phyloP scores from a whole-genome alignment of 768 basidiomycete species.

The Tricholomella constricta region DNA sequence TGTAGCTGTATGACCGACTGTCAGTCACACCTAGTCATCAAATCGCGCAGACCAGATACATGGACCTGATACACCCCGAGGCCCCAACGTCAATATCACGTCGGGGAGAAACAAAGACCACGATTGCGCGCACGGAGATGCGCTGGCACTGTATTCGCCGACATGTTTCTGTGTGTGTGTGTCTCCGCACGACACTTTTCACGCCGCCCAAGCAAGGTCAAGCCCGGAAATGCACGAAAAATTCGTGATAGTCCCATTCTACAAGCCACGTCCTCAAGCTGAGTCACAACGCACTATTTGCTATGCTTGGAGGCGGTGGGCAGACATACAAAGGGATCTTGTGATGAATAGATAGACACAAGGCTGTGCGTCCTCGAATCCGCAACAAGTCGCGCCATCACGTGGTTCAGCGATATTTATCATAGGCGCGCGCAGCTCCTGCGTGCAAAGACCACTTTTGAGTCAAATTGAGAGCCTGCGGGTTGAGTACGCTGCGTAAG shows the following conservation, averaged over 20 bases:
- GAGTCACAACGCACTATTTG: too few species aligned
- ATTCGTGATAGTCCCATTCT: neutral
- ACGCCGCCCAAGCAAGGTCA: neutral
- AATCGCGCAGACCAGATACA: neutral
- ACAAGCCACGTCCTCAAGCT: neutral
- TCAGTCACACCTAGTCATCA: slow-evolving; percentile 16
- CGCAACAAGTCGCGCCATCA: slow-evolving; percentile 1
- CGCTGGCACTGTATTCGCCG: slow-evolving; percentile 2
- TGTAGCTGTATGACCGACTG: neutral
- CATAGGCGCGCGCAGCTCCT: slow-evolving; percentile 1
- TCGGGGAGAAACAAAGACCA: slow-evolving; percentile 5
- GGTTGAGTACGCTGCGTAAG: too few species aligned
- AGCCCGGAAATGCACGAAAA: neutral
- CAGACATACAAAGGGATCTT: slow-evolving; percentile 3
- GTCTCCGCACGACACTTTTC: neutral
- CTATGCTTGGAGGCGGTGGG: too few species aligned
- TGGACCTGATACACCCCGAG: neutral
- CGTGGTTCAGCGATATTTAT: neutral
- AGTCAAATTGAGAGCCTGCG: too few species aligned
- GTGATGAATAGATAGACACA: neutral
- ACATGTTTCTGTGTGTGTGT: neutral
- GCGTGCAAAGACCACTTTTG: too few species aligned
- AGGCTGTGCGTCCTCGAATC: neutral
- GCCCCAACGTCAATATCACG: neutral
- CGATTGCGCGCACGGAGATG: slow-evolving; percentile 2